Conservation (phyloP, 257 asterid species). For the Nicotiana obtusifolia region DNA sequence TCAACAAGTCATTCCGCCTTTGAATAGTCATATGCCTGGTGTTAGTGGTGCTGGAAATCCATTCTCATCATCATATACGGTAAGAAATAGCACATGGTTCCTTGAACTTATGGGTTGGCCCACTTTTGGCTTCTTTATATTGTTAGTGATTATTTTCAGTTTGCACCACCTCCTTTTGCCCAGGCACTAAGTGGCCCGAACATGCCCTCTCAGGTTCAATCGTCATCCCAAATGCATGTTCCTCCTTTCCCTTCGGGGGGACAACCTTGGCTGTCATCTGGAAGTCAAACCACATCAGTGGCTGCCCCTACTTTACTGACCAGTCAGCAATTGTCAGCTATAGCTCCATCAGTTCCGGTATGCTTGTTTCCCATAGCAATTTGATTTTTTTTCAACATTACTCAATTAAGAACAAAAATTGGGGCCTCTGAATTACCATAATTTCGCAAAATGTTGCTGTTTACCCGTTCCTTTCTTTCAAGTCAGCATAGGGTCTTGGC, state of each 20-base stretch:
- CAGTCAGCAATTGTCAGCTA: conserved; percentile 33
- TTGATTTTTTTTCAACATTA: not conserved
- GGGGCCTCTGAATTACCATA: not conserved
- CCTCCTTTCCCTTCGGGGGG: conserved; percentile 46
- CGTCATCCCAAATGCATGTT: conserved; percentile 54
- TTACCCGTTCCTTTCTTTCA: not conserved
- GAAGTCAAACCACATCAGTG: conserved; percentile 47
- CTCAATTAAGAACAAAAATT: not conserved
- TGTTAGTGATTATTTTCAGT: conserved; percentile 33
- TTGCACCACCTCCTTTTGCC: conserved; percentile 55
- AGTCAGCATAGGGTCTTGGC: not conserved
- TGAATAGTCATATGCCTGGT: conserved; percentile 26
- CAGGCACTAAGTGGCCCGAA: conserved; percentile 45
- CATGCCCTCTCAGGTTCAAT: conserved; percentile 53
- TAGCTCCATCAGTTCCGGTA: conserved; percentile 40
- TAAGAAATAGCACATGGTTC: conserved; percentile 28
- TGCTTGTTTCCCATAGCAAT: not conserved
- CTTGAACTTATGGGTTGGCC: conserved; percentile 2
- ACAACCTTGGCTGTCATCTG: conserved; percentile 67
- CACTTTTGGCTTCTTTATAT: conserved; percentile 14
- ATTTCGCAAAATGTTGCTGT: not conserved
- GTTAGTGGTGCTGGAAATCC: conserved; percentile 47
- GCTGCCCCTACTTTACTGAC: conserved; percentile 57
- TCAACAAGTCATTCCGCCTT: conserved; percentile 38
- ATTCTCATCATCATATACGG: conserved; percentile 58